Percentiles rank a stretch among this genome's conserved stretches.
Evolutionary conservation across 768 basidiomycete species (phyloP).

Genomic region (Lactifluus volemus): DNA sequence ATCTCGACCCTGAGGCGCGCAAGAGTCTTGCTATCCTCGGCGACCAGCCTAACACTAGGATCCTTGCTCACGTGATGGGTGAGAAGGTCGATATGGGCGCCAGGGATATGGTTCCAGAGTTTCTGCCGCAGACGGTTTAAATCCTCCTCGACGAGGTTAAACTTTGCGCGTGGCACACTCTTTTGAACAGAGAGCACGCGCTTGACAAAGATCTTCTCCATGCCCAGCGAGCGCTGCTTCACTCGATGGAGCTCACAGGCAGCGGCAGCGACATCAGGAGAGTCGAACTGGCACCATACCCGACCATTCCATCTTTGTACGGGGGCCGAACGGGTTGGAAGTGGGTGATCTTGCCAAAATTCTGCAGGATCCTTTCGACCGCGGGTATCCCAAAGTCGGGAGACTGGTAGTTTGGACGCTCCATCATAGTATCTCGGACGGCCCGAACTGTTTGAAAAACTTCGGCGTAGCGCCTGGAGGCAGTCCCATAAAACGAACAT

Average conservation of each 20-base stretch:
- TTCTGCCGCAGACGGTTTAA: slow-evolving; percentile 36
- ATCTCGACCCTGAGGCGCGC: slow-evolving; percentile 50
- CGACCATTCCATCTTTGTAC: slow-evolving; percentile 40
- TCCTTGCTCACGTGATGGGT: slow-evolving; percentile 11
- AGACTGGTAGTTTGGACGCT: slow-evolving; percentile 38
- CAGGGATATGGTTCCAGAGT: slow-evolving; percentile 25
- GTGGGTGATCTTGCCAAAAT: slow-evolving; percentile 30
- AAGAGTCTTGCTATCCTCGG: slow-evolving; percentile 41
- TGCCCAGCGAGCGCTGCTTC: slow-evolving; percentile 37
- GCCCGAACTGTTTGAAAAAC: slow-evolving; percentile 38
- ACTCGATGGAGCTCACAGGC: slow-evolving; percentile 44
- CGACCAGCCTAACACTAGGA: slow-evolving; percentile 39
- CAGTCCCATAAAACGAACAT: slow-evolving; percentile 49
- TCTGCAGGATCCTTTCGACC: slow-evolving; percentile 32
- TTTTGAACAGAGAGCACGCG: slow-evolving; percentile 49
- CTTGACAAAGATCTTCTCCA: slow-evolving; percentile 38
- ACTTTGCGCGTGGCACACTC: slow-evolving; percentile 31
- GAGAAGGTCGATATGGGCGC: slow-evolving; percentile 27
- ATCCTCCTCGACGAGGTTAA: slow-evolving; percentile 34
- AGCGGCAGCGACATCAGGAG: slow-evolving; percentile 41
- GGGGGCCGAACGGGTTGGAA: slow-evolving; percentile 46
- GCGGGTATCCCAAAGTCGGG: slow-evolving; percentile 29
- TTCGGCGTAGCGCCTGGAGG: slow-evolving; percentile 37
- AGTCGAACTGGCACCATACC: slow-evolving; percentile 49
- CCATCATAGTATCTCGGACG: slow-evolving; percentile 44